Conservation (phyloP, 176 grass and related monocot genomes). For the Paspalum notatum region DNA sequence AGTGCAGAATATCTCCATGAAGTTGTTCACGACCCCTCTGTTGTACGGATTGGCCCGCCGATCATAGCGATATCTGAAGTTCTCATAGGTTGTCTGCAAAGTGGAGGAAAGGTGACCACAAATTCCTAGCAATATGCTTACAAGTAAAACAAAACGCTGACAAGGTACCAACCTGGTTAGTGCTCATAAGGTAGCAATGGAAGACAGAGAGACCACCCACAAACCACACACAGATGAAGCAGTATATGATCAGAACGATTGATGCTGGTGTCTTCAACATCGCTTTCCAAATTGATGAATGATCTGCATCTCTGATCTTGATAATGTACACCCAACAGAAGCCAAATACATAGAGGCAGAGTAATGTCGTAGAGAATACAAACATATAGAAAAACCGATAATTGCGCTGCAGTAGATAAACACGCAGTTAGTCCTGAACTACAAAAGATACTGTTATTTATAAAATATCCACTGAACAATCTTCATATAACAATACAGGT, state of each 20-base stretch:
- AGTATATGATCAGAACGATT: conserved; percentile 86
- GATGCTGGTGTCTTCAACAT: conserved; percentile 86
- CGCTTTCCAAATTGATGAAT: conserved; percentile 72
- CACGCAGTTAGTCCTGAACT: conserved; percentile 6
- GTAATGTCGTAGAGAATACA: conserved; percentile 84
- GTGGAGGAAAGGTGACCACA: conserved; percentile 1
- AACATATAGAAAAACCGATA: conserved; percentile 99
- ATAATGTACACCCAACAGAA: conserved; percentile 92
- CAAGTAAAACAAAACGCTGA: conserved; percentile 34
- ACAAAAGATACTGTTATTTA: conserved; percentile 8
- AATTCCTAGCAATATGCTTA: conserved; percentile 15
- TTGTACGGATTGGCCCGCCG: conserved; percentile 80
- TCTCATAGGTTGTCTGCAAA: conserved; percentile 90
- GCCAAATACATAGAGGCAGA: conserved; percentile 87
- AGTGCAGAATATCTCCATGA: conserved; percentile 79
- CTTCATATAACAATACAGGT: conserved; percentile 2
- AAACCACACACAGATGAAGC: conserved; percentile 93
- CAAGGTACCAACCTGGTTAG: conserved; percentile 70
- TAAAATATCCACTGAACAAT: background rate
- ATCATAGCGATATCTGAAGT: conserved; percentile 93
- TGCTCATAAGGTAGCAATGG: conserved; percentile 95
- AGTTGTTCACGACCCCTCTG: conserved; percentile 69
- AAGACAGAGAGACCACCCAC: conserved; percentile 90
- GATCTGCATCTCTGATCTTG: conserved; percentile 83
- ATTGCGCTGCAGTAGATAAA: conserved; percentile 73